Base-by-base conservation (phyloP, 2,329 filamentous ascomycete species). In the Xylariaceae sp. region DNA sequence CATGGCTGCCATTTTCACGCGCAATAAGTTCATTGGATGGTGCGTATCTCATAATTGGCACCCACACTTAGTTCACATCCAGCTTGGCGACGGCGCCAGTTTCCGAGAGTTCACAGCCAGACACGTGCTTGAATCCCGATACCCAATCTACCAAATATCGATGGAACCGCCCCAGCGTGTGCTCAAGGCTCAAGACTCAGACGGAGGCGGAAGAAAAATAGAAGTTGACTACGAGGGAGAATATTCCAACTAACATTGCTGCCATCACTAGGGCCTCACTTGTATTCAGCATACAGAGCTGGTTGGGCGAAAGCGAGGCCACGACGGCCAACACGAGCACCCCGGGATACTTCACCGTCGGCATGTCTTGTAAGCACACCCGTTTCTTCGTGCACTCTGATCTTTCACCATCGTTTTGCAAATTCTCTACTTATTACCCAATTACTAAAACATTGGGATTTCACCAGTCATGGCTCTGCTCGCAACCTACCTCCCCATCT, bases 1-100 rank as follows among this genome's bases (percentile, higher is more conserved):
- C 51, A 96, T 96, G 92, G 90, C 89, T 51, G 91, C 91, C 56
- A 95, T 96, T 79, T 94, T 96, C 68, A 94, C 87, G 61, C 81
- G 90, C 59, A 96, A 95, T 74, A 87, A 89, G 79, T 94, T 81
- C 63, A 72, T 86, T 50, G 82, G 82, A 65, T 86, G 82, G 55
- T 58, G 54, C 42, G 55, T 54, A 15, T 15, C 3, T 11, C 42
- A 6, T 5, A 22, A 5, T 5, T 5, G 22, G 22, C 22, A 27
- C 22, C 7, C 22, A 27, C 22, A 27, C 4, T 27, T 27, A 4
- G 7, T 27, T 7, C 22, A 4, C 22, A 4, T 27, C 22, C 22
- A 27, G 22, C 4, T 7, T 27, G 22, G 22, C 4, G 4, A 4
- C 22, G 22, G 22, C 4, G 7, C 22, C 22, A 27, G 7, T 27